Conservation (phyloP, 768 basidiomycete genomes). For the Hypholoma sublateritium region DNA sequence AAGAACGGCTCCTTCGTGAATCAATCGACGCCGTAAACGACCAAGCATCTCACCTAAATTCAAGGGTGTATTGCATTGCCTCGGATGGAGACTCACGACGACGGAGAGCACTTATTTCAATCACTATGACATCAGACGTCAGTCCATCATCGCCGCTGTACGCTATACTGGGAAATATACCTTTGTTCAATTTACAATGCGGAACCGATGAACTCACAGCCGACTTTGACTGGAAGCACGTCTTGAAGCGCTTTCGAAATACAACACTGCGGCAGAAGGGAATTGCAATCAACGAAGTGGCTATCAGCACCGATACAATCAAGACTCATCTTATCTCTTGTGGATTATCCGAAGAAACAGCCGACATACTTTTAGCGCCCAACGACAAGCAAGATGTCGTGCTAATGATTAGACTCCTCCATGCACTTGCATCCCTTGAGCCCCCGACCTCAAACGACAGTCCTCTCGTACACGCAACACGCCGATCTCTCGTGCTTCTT, state of each 20-base stretch:
- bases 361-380: conserved; percentile 19
- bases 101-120: conserved; percentile 16
- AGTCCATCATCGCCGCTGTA: conserved; percentile 17
- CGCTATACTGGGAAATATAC: conserved; percentile 16
- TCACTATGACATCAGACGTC: conserved; percentile 15
- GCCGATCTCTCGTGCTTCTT: conserved; percentile 18
- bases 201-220: conserved; percentile 26
- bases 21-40: conserved; percentile 8
- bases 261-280: conserved; percentile 21
- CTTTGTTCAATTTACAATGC: conserved; percentile 23
- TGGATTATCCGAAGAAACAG: conserved; percentile 9
- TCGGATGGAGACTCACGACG: conserved; percentile 26
- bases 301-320: conserved; percentile 17
- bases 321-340: conserved; percentile 15
- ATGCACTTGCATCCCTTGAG: conserved; percentile 12
- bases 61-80: conserved; percentile 14
- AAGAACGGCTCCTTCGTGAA: conserved; percentile 15
- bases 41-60: background rate
- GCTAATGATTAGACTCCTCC: conserved; percentile 16
- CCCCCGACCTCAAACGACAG: background rate
- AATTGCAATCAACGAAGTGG: conserved; percentile 16
- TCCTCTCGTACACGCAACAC: background rate
- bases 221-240: conserved; percentile 32
- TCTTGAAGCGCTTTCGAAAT: conserved; percentile 27
- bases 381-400: conserved; percentile 29